Evolutionary conservation across 179 eudicot genomes (phyloP), one percentile per base, ranked within the genome.

Genomic region (Beta lomatogona): DNA sequence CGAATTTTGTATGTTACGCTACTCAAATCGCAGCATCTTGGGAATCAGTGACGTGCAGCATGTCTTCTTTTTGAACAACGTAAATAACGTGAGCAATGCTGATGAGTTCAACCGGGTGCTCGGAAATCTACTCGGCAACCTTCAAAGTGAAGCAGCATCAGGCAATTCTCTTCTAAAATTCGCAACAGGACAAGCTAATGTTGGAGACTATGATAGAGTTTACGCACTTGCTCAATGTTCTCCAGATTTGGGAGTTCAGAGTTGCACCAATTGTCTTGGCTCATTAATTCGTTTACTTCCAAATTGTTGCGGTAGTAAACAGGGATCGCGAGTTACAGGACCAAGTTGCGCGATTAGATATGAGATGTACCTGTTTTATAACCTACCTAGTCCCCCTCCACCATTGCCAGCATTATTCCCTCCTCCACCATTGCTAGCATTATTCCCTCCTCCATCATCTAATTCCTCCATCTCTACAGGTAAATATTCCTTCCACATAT

Each of bases 161-260:
- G 87, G 84, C 4, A 77, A 86, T 64, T 69, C 84, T 50, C 50
- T 12, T 1, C 80, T n/a, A 21, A 85, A 87, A 31, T 89, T 81
- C 69, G 89, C 87, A 10, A 58, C 76, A 12, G 86, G 82, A 31
- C 16, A 75, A 6, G 71, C 22, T 1, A 79, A 28, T 13, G 80
- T 61, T 2, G 12, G 66, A 0, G 61, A n/a, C 16, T 44, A 63
- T 4, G 14, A 10, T 18, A 79, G 36, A 9, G 28, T 88, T 14
- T 82, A 78, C 54, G 86, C 74, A 19, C 78, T 81, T n/a, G 72
- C 78, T 83, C 91, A 89, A 81, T 89, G 91, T 63, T 85, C 81
- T 7, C 91, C 89, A 0, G 86, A 89, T 81, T 79, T 86, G 50
- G 64, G 79, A 4, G 36, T 44, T 16, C 2, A 9, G 3, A 77